phyloP scores from a whole-genome alignment of 371 early-diverging fungal genomes.

The Choanephora cucurbitarum region DNA sequence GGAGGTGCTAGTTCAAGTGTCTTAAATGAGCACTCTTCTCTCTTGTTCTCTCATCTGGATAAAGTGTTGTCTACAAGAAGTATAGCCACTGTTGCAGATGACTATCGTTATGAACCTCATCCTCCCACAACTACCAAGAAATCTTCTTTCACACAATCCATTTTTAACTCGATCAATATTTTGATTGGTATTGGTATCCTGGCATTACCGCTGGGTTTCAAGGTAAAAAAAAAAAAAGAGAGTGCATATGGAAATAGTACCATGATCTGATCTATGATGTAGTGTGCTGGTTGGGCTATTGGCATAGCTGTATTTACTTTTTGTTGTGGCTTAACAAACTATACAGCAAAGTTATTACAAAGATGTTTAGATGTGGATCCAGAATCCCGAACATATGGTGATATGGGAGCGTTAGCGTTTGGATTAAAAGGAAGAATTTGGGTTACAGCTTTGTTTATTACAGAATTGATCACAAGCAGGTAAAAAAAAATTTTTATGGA shows the following conservation, averaged over 20 bases:
- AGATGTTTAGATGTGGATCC: slow-evolving; percentile 58
- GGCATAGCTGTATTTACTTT: slow-evolving; percentile 59
- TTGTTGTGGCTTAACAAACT: slow-evolving; percentile 58
- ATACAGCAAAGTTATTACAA: slow-evolving; percentile 67
- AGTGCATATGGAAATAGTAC: too few species aligned
- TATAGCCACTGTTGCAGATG: slow-evolving; percentile 41
- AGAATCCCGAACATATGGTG: slow-evolving; percentile 61
- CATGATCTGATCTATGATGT: background rate
- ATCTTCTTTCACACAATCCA: slow-evolving; percentile 48
- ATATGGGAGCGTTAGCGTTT: slow-evolving; percentile 70
- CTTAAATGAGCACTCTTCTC: slow-evolving; percentile 26
- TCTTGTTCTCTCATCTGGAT: slow-evolving; percentile 30
- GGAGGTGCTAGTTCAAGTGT: slow-evolving; percentile 12
- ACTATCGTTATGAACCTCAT: slow-evolving; percentile 24
- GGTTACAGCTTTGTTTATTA: slow-evolving; percentile 57
- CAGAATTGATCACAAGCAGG: slow-evolving; percentile 68
- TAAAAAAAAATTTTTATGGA: slow-evolving; percentile 20
- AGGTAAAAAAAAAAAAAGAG: slow-evolving; percentile 27
- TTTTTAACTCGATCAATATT: slow-evolving; percentile 67
- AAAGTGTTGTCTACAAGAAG: slow-evolving; percentile 34
- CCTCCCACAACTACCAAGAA: slow-evolving; percentile 23
- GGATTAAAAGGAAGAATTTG: slow-evolving; percentile 58
- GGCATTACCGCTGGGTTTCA: slow-evolving; percentile 65
- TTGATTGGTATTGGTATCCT: slow-evolving; percentile 65
- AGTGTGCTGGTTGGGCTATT: slow-evolving; percentile 64